These are phyloP conservation scores for Nakaseomyces uthaithaninus DNA, from an alignment of 1,139 yeast genomes.

Conservation along the genomic window DNA sequence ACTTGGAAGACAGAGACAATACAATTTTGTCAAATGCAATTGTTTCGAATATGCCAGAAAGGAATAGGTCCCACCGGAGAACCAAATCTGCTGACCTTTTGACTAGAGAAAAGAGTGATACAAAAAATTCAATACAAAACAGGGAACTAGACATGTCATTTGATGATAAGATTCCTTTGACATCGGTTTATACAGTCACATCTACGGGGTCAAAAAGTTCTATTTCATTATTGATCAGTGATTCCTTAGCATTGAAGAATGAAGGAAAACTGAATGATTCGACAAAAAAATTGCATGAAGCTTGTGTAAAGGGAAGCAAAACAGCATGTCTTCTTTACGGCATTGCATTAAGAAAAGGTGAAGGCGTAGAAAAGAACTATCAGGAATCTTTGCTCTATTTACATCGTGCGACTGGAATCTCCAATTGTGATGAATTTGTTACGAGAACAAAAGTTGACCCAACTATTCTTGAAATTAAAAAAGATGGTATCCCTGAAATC, in stretches of 20 bases:
- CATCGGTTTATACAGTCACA: neutral
- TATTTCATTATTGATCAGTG: constrained; percentile 3
- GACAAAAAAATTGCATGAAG: constrained; percentile 51
- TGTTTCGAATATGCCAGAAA: neutral
- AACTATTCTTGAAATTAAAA: constrained; percentile 20
- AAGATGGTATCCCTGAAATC: constrained; percentile 20
- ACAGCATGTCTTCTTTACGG: constrained; percentile 72
- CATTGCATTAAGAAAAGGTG: constrained; percentile 58
- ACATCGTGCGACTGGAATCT: constrained; percentile 39
- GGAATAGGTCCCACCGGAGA: neutral
- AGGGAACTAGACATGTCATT: neutral
- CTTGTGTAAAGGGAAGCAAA: constrained; percentile 40
- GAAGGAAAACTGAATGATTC: constrained; percentile 61
- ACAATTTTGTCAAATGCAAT: neutral
- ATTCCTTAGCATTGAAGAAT: constrained; percentile 47
- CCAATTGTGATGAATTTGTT: constrained; percentile 24
- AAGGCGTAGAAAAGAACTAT: constrained; percentile 59
- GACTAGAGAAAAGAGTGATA: neutral
- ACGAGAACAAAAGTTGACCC: constrained; percentile 32
- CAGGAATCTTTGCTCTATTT: constrained; percentile 56
- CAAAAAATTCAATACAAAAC: neutral
- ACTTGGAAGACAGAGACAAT: neutral
- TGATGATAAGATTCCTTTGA: constrained; percentile 1
- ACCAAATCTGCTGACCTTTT: constrained; percentile 4
- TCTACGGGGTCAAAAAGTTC: neutral